A percentile compares a stretch with the other conserved stretches of the same genome.
Evolutionary conservation across 108 stramenopile genomes (phyloP).

Genomic region (Cyclotella atomus): DNA sequence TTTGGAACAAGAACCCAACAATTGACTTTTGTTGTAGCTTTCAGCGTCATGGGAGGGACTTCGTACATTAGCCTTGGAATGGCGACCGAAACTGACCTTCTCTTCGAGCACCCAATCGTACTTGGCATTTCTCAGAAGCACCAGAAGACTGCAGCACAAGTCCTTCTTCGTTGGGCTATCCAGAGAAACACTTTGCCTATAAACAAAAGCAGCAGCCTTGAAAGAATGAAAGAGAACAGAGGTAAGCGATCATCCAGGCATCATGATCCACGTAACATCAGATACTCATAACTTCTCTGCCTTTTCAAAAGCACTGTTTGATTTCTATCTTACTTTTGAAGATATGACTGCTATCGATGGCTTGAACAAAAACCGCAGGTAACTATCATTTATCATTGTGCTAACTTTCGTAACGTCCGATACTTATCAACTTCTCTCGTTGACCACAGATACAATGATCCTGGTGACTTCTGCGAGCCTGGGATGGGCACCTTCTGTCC

Average conservation of each 20-base stretch:
- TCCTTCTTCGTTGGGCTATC: conserved; percentile 90
- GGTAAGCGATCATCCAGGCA: no score
- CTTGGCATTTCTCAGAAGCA: conserved; percentile 61
- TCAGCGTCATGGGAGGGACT: conserved; percentile 81
- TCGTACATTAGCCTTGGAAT: conserved; percentile 83
- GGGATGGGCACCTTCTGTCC: conserved; percentile 90
- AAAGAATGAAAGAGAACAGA: conserved; percentile 84
- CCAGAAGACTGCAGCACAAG: conserved; percentile 83
- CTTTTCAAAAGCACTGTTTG: no score
- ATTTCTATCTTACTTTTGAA: conserved; percentile 73
- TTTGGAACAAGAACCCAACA: no score
- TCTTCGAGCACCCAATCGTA: conserved; percentile 67
- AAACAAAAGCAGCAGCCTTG: conserved; percentile 69
- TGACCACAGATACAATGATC: no score
- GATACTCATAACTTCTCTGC: no score
- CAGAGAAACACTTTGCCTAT: conserved; percentile 86
- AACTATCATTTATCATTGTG: no score
- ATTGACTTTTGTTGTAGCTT: conserved; percentile 50
- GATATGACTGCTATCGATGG: conserved; percentile 77
- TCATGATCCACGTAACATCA: no score
- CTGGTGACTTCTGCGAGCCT: conserved; percentile 86
- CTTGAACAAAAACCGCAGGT: conserved; percentile 85
- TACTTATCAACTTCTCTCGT: no score
- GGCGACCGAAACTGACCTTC: conserved; percentile 73
- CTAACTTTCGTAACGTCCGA: no score